These are phyloP conservation scores for Podaxis sp. DNA, from an alignment of 768 basidiomycete genomes.

Conservation along the genomic window DNA sequence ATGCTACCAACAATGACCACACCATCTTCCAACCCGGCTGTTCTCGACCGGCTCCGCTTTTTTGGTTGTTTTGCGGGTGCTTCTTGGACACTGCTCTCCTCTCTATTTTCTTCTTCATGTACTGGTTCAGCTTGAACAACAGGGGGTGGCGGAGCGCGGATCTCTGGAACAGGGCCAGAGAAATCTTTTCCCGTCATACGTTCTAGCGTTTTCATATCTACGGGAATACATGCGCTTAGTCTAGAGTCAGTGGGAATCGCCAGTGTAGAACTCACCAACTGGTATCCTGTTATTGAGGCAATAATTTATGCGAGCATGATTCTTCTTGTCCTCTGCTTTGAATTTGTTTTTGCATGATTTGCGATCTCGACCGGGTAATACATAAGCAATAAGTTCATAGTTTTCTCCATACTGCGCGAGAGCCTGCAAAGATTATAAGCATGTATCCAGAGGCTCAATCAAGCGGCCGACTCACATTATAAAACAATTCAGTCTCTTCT, in stretches of 20 bases:
- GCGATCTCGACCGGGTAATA: conserved; percentile 81
- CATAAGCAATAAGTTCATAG: conserved; percentile 86
- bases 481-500: conserved; percentile 90
- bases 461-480: conserved; percentile 53
- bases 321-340: conserved; percentile 83
- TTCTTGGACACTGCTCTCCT: conserved; percentile 12
- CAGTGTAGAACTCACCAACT: conserved; percentile 53
- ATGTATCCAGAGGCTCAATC: conserved; percentile 1
- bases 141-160: conserved; percentile 40
- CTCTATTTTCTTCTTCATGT: conserved; percentile 16
- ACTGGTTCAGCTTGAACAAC: conserved; percentile 19
- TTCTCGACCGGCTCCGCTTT: conserved; percentile 26
- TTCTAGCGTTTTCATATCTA: conserved; percentile 72
- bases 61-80: conserved; percentile 21
- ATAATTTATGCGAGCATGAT: conserved; percentile 70
- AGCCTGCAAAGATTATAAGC: conserved; percentile 50
- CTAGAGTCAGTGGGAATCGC: background rate
- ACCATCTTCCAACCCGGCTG: conserved; percentile 26
- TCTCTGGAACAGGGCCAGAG: conserved; percentile 75
- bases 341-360: conserved; percentile 94
- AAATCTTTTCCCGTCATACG: conserved; percentile 87
- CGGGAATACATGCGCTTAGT: background rate
- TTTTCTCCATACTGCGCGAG: conserved; percentile 88
- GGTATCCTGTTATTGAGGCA: conserved; percentile 75
- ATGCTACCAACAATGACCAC: conserved; percentile 37